phyloP scores from a whole-genome alignment of 2,329 filamentous ascomycete species.

The Tolypocladium tundrense region DNA sequence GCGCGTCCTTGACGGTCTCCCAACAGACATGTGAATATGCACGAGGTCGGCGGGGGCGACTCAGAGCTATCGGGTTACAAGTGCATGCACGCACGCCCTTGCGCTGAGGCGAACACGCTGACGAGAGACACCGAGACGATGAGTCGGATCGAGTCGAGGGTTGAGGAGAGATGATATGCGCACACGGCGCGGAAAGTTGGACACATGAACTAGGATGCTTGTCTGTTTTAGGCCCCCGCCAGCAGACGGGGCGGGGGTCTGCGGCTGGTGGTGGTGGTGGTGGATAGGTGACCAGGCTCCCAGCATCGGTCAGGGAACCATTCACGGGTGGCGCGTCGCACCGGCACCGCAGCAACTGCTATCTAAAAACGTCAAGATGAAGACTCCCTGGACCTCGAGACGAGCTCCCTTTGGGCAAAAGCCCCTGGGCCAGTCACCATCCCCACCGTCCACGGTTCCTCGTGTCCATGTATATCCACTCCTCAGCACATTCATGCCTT shows the following conservation, averaged over 20 bases:
- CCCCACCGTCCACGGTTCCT: neutral
- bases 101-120: neutral
- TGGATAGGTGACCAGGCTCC: too few relatives aligned
- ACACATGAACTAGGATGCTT: neutral
- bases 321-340: too few relatives aligned
- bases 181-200: neutral
- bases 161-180: neutral
- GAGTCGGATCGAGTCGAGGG: neutral
- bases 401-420: neutral
- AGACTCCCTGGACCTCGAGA: too few relatives aligned
- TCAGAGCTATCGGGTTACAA: neutral
- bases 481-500: neutral
- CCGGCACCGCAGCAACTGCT: too few relatives aligned
- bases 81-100: neutral
- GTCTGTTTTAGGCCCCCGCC: neutral
- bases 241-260: too few relatives aligned
- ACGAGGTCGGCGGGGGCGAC: neutral
- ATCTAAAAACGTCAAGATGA: too few relatives aligned
- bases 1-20: neutral
- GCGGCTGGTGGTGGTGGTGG: too few relatives aligned
- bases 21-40: neutral
- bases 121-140: neutral
- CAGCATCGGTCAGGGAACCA: too few relatives aligned
- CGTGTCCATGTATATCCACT: neutral
- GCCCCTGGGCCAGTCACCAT: neutral